These are phyloP conservation scores for Avena atlantica DNA, from an alignment of 176 grass and related monocot genomes.

Conservation along the genomic window DNA sequence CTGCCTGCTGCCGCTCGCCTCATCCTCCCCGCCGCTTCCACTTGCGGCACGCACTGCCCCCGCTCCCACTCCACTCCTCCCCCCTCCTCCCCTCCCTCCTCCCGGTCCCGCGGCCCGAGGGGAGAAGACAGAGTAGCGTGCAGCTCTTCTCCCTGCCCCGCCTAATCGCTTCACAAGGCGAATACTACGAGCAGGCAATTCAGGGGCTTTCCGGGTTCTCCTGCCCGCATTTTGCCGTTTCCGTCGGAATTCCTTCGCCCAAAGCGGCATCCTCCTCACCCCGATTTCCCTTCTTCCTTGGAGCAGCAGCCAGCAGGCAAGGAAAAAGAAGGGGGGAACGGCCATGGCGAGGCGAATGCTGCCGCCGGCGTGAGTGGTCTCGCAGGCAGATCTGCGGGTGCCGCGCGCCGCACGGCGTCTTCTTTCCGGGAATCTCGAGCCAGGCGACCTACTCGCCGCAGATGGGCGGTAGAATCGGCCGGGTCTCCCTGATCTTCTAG, in stretches of 20 bases:
- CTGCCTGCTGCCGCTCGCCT: background rate
- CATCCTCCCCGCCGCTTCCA: constrained; percentile 28
- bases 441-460: background rate
- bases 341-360: background rate
- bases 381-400: constrained; percentile 49
- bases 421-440: background rate
- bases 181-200: no score
- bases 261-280: background rate
- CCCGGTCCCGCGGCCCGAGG: constrained; percentile 14
- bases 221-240: constrained; percentile 25
- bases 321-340: no score
- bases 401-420: background rate
- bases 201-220: background rate
- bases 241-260: background rate
- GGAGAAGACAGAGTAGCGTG: background rate
- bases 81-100: background rate
- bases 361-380: background rate
- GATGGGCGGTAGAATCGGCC: background rate
- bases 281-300: background rate
- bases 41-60: constrained; percentile 25
- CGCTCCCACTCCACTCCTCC: constrained; percentile 20
- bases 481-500: background rate
- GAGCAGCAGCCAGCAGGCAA: background rate
- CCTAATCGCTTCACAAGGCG: background rate
- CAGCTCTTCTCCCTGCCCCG: background rate